phyloP scores from a whole-genome alignment of 2,329 filamentous ascomycete genomes.

The Fusarium sp. region DNA sequence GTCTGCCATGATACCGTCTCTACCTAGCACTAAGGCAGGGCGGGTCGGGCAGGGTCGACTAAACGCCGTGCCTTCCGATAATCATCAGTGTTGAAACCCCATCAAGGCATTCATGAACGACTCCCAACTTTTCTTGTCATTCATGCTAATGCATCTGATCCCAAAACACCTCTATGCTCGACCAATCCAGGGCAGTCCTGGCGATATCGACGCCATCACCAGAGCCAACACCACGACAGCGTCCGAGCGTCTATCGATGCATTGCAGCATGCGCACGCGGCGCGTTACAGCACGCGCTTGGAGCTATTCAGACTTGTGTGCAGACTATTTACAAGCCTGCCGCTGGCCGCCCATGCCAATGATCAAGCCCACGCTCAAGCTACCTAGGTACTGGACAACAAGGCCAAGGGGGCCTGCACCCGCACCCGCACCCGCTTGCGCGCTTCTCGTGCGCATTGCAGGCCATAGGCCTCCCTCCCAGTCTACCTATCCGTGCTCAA shows the following conservation, averaged over 20 bases:
- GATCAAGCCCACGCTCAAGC: not conserved
- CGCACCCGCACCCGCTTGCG: not conserved
- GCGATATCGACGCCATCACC: not conserved
- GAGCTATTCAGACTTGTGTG: constrained; percentile 7
- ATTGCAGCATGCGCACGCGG: constrained; percentile 7
- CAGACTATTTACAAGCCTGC: constrained; percentile 10
- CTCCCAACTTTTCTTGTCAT: not conserved
- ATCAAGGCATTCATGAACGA: not conserved
- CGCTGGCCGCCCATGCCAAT: not conserved
- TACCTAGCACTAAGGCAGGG: not conserved
- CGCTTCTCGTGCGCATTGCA: constrained; percentile 24
- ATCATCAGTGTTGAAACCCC: not conserved
- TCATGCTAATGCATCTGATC: not conserved
- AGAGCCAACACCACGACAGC: constrained; percentile 14
- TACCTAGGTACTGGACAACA: not conserved
- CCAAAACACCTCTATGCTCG: not conserved
- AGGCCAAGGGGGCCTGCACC: not conserved
- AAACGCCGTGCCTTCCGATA: not conserved
- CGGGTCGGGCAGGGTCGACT: not conserved
- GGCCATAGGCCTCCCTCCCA: constrained; percentile 28
- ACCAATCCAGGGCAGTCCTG: not conserved
- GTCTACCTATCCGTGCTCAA: not conserved
- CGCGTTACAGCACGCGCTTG: constrained; percentile 4
- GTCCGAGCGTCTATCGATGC: constrained; percentile 20
- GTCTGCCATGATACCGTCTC: not conserved